Base-by-base conservation (phyloP, 371 early-diverging fungal genomes). In the Rhizomucor miehei region DNA sequence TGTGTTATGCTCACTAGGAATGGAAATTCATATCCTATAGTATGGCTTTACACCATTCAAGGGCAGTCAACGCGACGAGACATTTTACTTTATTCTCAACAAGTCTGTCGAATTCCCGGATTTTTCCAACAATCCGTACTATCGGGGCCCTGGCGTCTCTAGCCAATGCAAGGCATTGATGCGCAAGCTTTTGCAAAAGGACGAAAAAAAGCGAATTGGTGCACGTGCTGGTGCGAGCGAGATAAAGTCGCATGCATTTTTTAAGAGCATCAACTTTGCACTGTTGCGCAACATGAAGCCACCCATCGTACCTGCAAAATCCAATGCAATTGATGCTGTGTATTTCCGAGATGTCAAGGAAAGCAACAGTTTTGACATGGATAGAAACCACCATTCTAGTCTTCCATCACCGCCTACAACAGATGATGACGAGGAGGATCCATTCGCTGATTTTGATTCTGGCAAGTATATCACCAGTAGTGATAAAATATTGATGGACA, bases 41-140 rank as follows among this genome's bases (percentile, higher is more conserved):
- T 95, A 79, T 65, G 92, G 93, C 16, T 88, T 84, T 5, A 97
- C 95, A 11, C 97, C 97, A 9, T 97, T 97, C 84, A 95, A 94
- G 73, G 97, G 97, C 52, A 65, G 68, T 29, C 86, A 88, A 62
- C 80, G 95, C 44, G 89, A 89, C 66, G 80, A 80, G 0, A 95
- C 95, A 0, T 97, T 96, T 71, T 62, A 77, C 21, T 89, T 90
- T 59, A 87, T 97, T 41, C 65, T 96, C 17, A 79, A 86, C 59
- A 82, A 80, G 13, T 93, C 93, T 1, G 80, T 88, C n/a, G 52
- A 62, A 4, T 97, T 95, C 59, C 89, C 88, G 12, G 71, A 79
- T 25, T 79, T 81, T 36, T 79, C 80, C 0, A 74, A 70, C 13
- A 38, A 38, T 38, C 70, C 71, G 9, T 69, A 69, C 17, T 41